Evolutionary conservation across 495 filamentous ascomycete species (phyloP), one percentile per base, ranked within the genome.

Genomic region (Darksidea phi): DNA sequence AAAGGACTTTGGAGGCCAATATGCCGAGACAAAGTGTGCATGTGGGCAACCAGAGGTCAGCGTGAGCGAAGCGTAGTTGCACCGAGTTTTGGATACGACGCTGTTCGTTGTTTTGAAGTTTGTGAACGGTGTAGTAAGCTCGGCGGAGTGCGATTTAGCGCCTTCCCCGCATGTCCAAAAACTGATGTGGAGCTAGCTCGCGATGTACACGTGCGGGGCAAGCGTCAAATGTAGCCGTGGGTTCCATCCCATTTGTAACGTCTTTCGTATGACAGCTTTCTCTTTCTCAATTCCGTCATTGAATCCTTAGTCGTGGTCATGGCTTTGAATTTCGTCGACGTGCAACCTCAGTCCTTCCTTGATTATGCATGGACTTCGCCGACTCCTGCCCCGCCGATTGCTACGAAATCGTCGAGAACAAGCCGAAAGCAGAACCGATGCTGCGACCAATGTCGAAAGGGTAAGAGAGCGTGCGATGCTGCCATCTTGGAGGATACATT

Each of bases 381-480:
- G 8, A 59, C 54, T 26, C 50, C 61, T 21, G 56, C 54, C 36
- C 42, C 55, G 6, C 28, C 2, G 1, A 41, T 17, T 28, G 28
- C 8, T 20, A 48, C 43, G 34, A 59, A 64, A 28, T n/a, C 54
- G 17, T 63, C 59, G 6, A 54, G 56, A 37, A 63, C 59, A 10
- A 50, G 50, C 24, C 37, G 64, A 28, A 70, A 72, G 21, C 76
- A 79, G 51, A 70, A 74, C 51, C 72, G 72, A 46, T 76, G 74
- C 50, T 79, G 77, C 53, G 77, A 79, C 50, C 76, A 72, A 57
- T 79, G 77, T 50, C 64, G 77, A 24, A 78, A 76, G 51, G 74
- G 74, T n/a, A 77, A 77, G 58, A 66, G 73, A 51, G 74, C 71
- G 24, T 79, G 77, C 54, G 74, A 79, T 61, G 76, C 59, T 1